A percentile compares a stretch with the other conserved stretches of the same genome.
Evolutionary conservation across 164 flowering plant genomes (phyloP).

Genomic region (Annona squamosa): DNA sequence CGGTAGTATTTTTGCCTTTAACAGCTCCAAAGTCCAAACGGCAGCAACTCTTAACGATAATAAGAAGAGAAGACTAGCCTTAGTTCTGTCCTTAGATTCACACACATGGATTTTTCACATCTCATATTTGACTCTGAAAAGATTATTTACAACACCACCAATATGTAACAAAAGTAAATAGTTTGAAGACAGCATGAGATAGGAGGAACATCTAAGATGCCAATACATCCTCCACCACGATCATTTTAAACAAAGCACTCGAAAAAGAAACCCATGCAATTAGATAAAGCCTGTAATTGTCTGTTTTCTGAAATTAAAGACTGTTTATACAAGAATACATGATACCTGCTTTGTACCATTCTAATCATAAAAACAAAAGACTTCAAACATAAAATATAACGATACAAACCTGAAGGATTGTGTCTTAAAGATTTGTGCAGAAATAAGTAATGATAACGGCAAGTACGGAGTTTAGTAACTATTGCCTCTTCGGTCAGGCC

Average conservation of each 20-base stretch:
- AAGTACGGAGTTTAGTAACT: conserved; percentile 88
- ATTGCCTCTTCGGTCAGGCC: conserved; percentile 95
- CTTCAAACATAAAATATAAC: not conserved
- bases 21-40: not conserved
- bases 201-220: not conserved
- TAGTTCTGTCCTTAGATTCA: not conserved
- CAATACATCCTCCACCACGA: not conserved
- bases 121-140: not conserved
- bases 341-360: not conserved
- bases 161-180: not conserved
- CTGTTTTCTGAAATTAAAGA: not conserved
- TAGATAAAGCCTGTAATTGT: not conserved
- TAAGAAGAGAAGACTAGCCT: not conserved
- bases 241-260: not conserved
- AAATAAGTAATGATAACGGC: conserved; percentile 75
- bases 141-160: not conserved
- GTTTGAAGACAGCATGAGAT: not conserved
- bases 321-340: not conserved
- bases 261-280: not conserved
- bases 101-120: not conserved
- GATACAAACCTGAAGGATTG: conserved; percentile 63
- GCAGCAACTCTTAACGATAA: not conserved
- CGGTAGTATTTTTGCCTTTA: not conserved
- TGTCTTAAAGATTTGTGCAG: conserved; percentile 75
- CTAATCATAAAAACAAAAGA: not conserved